Evolutionary conservation across 1,284 basidiomycete species (phyloP).

Genomic region (Wolfiporia cocos): DNA sequence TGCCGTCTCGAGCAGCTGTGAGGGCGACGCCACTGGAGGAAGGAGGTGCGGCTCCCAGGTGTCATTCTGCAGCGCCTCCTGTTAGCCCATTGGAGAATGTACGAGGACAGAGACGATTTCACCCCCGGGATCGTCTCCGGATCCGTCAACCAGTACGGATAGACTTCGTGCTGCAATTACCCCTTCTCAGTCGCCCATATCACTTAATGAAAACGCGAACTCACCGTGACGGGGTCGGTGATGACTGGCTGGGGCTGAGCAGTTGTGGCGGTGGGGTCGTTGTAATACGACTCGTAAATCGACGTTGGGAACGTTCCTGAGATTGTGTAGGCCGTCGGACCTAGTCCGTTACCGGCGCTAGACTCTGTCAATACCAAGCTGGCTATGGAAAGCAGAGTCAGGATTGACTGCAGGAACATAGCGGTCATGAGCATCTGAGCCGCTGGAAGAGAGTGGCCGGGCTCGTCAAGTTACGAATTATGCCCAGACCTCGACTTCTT

Average conservation of each 20-base stretch:
- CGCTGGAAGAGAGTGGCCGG: too few relatives aligned
- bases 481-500: too few relatives aligned
- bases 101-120: conserved; percentile 1
- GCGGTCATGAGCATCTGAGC: too few relatives aligned
- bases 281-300: conserved; percentile 59
- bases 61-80: conserved; percentile 31
- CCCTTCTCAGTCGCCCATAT: neutral
- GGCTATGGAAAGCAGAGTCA: too few relatives aligned
- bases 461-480: too few relatives aligned
- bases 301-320: conserved; percentile 64
- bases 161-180: conserved; percentile 41
- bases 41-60: conserved; percentile 60
- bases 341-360: neutral
- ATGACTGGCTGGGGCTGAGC: conserved; percentile 67
- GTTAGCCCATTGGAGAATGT: neutral
- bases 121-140: conserved; percentile 50
- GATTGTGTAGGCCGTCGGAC: conserved; percentile 46
- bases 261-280: conserved; percentile 62
- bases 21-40: conserved; percentile 44
- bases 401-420: too few relatives aligned
- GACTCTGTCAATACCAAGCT: conserved; percentile 7
- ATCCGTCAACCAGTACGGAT: conserved; percentile 52
- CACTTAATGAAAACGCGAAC: conserved; percentile 3
- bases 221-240: conserved; percentile 58
- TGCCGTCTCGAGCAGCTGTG: conserved; percentile 41